These are phyloP conservation scores for Ogataea haglerorum DNA, from an alignment of 805 yeast genomes.

Conservation along the genomic window DNA sequence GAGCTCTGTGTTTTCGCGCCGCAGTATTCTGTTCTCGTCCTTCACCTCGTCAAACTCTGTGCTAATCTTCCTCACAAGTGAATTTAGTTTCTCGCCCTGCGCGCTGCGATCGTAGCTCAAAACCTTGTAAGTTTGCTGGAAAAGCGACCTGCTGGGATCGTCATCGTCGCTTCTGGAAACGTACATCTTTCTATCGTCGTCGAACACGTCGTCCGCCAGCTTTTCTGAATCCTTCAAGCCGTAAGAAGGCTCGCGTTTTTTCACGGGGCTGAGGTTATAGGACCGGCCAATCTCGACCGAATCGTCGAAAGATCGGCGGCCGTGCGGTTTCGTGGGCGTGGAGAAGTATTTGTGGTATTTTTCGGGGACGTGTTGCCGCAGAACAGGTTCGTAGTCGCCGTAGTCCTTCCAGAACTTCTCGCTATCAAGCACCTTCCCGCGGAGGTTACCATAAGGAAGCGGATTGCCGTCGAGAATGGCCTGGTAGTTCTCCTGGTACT, in stretches of 20 bases:
- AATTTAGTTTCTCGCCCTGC: conserved; percentile 13
- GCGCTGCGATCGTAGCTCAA: conserved; percentile 14
- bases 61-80: conserved; percentile 14
- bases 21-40: conserved; percentile 6
- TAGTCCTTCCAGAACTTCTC: conserved; percentile 22
- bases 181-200: conserved; percentile 18
- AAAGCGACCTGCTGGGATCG: conserved; percentile 14
- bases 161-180: conserved; percentile 9
- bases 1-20: conserved; percentile 5
- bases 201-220: conserved; percentile 24
- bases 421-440: conserved; percentile 25
- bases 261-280: conserved; percentile 30
- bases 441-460: conserved; percentile 28
- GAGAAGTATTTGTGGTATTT: conserved; percentile 27
- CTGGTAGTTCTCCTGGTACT: conserved; percentile 29
- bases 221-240: conserved; percentile 26
- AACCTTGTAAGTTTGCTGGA: conserved; percentile 19
- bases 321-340: conserved; percentile 3
- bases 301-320: conserved; percentile 6
- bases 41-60: conserved; percentile 10
- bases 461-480: conserved; percentile 28
- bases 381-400: conserved; percentile 29
- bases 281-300: conserved; percentile 31
- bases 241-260: conserved; percentile 12
- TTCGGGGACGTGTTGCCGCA: conserved; percentile 29